Evolutionary conservation across 805 yeast genomes (phyloP).

Genomic region (Candida ulmi): DNA sequence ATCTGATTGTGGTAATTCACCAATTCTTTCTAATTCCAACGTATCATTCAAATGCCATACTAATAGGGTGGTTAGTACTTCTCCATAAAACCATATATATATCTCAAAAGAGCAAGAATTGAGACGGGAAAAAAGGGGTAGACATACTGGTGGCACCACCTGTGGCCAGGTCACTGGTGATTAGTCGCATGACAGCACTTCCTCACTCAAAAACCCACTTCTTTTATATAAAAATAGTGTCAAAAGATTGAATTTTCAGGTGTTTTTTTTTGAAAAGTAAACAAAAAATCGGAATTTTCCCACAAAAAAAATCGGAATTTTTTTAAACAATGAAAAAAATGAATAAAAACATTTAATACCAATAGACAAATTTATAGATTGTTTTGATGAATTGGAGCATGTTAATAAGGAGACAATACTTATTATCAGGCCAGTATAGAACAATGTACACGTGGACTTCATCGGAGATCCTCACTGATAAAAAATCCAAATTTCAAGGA

Average conservation of each 20-base stretch:
- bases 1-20: slow-evolving; percentile 7
- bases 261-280: slow-evolving; percentile 1
- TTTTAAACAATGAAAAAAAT: background rate
- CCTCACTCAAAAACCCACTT: no score
- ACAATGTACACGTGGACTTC: slow-evolving; percentile 29
- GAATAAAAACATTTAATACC: no score
- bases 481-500: slow-evolving; percentile 66
- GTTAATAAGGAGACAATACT: no score
- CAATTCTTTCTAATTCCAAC: slow-evolving; percentile 3
- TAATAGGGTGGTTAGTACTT: background rate
- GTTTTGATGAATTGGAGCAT: no score
- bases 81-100: no score
- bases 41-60: slow-evolving; percentile 8
- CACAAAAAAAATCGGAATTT: background rate
- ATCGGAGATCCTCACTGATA: slow-evolving; percentile 36
- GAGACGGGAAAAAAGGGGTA: background rate
- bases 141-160: slow-evolving; percentile 5
- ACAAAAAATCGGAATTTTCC: no score
- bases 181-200: background rate
- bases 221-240: no score
- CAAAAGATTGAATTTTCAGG: no score
- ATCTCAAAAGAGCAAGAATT: no score
- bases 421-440: background rate
- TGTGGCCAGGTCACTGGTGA: background rate
- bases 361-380: no score